Base-by-base conservation (phyloP, 805 yeast genomes). In the Candida coleopterorum region DNA sequence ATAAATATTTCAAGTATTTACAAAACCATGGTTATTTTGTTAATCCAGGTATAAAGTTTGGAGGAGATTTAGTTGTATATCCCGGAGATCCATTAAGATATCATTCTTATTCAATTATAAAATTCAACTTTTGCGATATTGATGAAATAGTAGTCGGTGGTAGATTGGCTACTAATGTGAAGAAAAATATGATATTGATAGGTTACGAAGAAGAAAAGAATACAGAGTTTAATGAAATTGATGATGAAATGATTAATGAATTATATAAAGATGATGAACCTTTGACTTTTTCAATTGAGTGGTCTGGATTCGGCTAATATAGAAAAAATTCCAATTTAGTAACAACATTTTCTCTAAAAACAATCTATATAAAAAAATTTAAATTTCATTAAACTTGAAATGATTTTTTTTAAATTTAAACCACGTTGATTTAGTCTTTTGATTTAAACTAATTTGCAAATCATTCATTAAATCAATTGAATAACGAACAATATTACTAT, bases 11-110 rank as follows among this genome's bases (percentile, higher is more conserved):
- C 50, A 56, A 56, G 34, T 49, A 53, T 36, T 56, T 79, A 24
- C 68, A 70, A 39, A 46, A 52, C 6, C 50, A 53, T 10, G 78
- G 75, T 2, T 82, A 69, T 54, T 75, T 64, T 39, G 46, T 85
- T 12, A 70, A 87, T 22, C 96, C 97, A 0, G 98, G 98, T 0
- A 63, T 88, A 22, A 72, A 95, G 40, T 90, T 89, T 57, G 98
- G 98, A 2, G 94, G 96, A 4, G 78, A 78, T 37, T 88, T 77
- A 50, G 75, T 93, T 39, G 88, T 89, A 2, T 90, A 90, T 46
- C 97, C 97, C 0, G 97, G 97, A 1, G 98, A 90, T 54, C 95
- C 97, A 6, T 63, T 90, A 37, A 59, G 93, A 32, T 93, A 77
- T 51, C 98, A 90, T 59, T 84, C 97, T 2, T 96, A 90, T 56